Base-by-base conservation (phyloP, 768 basidiomycete genomes). In the Pisolithus tinctorius region DNA sequence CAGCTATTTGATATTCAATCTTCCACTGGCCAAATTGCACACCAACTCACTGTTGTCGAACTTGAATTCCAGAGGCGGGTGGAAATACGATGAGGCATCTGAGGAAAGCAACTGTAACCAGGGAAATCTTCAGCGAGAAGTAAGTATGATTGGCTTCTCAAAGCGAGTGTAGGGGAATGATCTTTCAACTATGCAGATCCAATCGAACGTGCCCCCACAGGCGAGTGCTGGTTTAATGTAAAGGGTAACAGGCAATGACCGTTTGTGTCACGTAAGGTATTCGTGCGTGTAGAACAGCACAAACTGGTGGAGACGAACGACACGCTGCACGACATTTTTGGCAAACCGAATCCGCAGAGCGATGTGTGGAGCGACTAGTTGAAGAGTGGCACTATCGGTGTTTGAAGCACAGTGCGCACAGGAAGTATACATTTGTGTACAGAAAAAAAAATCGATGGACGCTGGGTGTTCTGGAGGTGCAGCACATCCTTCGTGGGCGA, bases 41-140 rank as follows among this genome's bases (percentile, higher is more conserved):
- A 69, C 70, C 20, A 74, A 72, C 59, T 69, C 69, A 1, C 60
- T 74, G 29, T 64, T 75, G 68, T 72, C 72, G 43, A 70, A 58
- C 34, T 56, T 73, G 47, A 71, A 73, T 44, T 62, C 66, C 8
- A 56, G 69, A 20, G 58, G 58, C 40, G 64, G 66, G 29, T 71
- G 69, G 71, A 56, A 61, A 27, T 55, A 58, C 23, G 42, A 50
- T 23, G 26, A 9, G 23, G 25, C 43, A 23, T 25, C 34, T 34
- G 42, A 50, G 36, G 45, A 34, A 4, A 49, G 29, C 11, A 36
- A 34, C 40, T 11, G 38, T 20, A 5, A 16, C 20, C 13, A 26
- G 23, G 10, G 23, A 31, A 20, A 29, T 36, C 8, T 43, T 23
- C 43, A 45, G 13, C 42, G 42, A 16, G 49, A 30, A 17, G 49